Conservation (phyloP, 2,329 filamentous ascomycete genomes). For the Calonectria multiphialidica region DNA sequence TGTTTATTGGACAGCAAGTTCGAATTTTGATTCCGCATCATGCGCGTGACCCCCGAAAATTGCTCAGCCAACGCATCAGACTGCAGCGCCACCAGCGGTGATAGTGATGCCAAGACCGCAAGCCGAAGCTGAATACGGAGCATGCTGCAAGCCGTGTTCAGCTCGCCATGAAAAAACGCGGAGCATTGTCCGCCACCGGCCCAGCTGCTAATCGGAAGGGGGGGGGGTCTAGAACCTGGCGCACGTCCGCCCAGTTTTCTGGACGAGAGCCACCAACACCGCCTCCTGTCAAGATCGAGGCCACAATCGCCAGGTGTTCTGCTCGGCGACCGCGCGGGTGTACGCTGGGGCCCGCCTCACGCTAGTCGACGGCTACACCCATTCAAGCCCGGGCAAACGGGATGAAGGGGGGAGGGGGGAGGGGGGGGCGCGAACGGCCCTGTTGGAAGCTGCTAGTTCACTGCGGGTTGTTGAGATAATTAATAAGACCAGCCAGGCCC, state of each 20-base stretch:
- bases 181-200: too few species aligned
- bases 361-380: background rate
- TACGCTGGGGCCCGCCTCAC: background rate
- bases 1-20: background rate
- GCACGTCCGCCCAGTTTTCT: too few species aligned
- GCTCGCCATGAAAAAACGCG: background rate
- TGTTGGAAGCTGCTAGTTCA: background rate
- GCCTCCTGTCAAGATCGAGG: background rate
- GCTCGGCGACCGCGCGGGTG: background rate
- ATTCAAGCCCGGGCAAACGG: too few species aligned
- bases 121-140: background rate
- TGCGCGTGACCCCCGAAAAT: background rate
- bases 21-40: background rate
- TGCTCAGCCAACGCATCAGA: background rate
- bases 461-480: background rate
- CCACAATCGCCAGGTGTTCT: background rate
- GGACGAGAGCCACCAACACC: background rate
- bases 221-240: too few species aligned
- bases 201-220: too few species aligned
- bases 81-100: background rate
- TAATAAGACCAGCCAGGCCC: background rate
- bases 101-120: background rate
- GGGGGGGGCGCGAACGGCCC: too few species aligned
- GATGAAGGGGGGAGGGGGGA: too few species aligned
- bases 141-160: background rate